Evolutionary conservation across 148 eudicot species (phyloP), one percentile per base, ranked within the genome.

Genomic region (Camellia lanceoleosa): DNA sequence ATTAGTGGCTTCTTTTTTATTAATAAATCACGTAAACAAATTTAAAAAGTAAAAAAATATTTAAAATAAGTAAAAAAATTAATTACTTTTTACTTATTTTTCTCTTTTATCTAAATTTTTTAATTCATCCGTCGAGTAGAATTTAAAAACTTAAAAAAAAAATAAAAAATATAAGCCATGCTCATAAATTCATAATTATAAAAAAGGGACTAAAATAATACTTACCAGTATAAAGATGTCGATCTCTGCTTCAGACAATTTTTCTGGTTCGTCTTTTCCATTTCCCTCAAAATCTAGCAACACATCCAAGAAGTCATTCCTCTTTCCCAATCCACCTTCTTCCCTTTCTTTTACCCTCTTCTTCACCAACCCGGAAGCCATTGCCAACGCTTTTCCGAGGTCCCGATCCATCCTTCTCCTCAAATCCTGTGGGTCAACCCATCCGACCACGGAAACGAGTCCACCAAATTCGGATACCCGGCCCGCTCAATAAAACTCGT

Each of bases 401-500:
- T 87, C 86, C n/a, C 77, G 75, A 46, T 84, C 86, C 47, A 85
- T 85, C 79, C 74, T 84, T 61, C 77, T 89, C 80, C 81, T 76
- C 56, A 75, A 68, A 20, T 86, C 83, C 81, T 81, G 88, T 2
- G 83, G 89, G 80, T 85, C 92, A 61, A 81, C 77, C 82, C 68
- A 79, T 42, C 83, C 83, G 19, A 91, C 54, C 76, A 59, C 3
- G 97, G 91, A 30, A 88, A 90, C 23, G 75, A 87, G 75, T 92
- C 97, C 3, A 88, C 90, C 2, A 89, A 78, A 62, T 90, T 92
- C 4, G 97, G 90, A 62, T 83, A 83, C 0, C 92, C 97, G 4
- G 84, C 82, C 63, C 58, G 83, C 78, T 85, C 83, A 84, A 82
- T 87, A 0, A 85, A 65, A 73, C 10, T 72, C 79, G 0, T 78